Percentiles rank a stretch among this genome's conserved stretches.
Conservation (phyloP, 495 filamentous ascomycete species). For the Hypomontagnella monticulosa region DNA sequence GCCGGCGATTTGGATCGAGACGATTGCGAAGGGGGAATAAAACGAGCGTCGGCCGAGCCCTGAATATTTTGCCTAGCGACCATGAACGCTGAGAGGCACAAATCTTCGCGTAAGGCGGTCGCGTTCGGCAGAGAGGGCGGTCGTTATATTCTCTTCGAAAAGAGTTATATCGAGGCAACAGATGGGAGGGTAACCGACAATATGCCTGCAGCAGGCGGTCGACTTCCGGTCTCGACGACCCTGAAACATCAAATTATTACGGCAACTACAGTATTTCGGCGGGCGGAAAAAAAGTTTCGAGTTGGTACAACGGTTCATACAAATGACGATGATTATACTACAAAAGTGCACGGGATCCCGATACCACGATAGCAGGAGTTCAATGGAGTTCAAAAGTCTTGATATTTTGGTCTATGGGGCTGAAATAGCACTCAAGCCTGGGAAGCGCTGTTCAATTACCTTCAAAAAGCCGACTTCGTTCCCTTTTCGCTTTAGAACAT, state of each 20-base stretch:
- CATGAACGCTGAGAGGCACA: constrained; percentile 1
- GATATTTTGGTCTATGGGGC: constrained; percentile 16
- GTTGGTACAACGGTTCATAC: constrained; percentile 20
- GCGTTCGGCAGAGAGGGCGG: constrained; percentile 10
- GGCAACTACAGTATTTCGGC: constrained; percentile 27
- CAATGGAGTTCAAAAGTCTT: constrained; percentile 27
- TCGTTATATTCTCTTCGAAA: constrained; percentile 17
- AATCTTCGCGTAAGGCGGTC: background rate
- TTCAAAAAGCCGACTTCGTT: constrained; percentile 9
- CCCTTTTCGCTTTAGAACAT: constrained; percentile 10
- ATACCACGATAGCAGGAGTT: constrained; percentile 35
- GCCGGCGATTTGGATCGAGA: background rate
- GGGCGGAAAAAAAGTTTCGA: constrained; percentile 28
- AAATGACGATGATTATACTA: constrained; percentile 24
- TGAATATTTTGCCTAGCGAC: constrained; percentile 6
- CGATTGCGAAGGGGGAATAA: constrained; percentile 1
- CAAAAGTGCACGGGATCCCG: constrained; percentile 14
- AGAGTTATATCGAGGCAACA: constrained; percentile 27
- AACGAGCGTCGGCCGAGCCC: background rate
- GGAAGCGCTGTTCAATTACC: constrained; percentile 16
- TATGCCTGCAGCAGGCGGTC: constrained; percentile 36
- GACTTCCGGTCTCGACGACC: constrained; percentile 22
- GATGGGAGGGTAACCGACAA: constrained; percentile 26
- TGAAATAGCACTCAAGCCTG: constrained; percentile 7
- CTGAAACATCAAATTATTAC: constrained; percentile 15